Base-by-base conservation (phyloP, 1,139 yeast genomes). In the Pneumocystis jirovecii region DNA sequence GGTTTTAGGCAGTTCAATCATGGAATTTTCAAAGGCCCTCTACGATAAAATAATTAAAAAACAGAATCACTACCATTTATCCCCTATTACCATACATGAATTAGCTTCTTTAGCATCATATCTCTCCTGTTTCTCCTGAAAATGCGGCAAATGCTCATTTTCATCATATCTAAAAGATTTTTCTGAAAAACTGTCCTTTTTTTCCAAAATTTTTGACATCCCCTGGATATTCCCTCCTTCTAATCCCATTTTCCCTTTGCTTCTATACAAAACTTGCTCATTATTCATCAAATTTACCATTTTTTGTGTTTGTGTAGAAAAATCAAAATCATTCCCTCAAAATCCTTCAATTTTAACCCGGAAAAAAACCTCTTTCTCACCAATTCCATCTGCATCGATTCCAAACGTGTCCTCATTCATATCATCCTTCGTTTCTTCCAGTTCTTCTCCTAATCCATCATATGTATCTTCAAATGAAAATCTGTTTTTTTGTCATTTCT, bases 351-450 rank as follows among this genome's bases (percentile, higher is more conserved):
- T 50, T 44, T 21, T 7, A 0, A 7, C 56, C 2, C 1, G 19
- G 19, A 42, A 35, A 37, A 37, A 64, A 25, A 25, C 12, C 6
- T 25, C 8, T 31, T 8, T n/a, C 59, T 19, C 25, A 44, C 70
- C 72, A 63, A 86, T 76, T 79, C 77, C 42, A 21, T 75, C 81
- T 8, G 81, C 77, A 65, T 76, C 79, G 63, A 78, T 80, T 62
- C 97, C 97, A 77, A 91, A 91, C 0, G 97, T 91, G 73, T 89
- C 96, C 68, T 85, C 87, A 73, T 91, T 91, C 72, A 89, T 79
- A 65, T 85, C 90, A 74, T 90, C 97, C 67, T 86, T 90, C 45
- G 83, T 85, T 69, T 87, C 95, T 61, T 81, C 81, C 63, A 83
- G 80, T 68, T 80, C 80, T 40, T 83, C 88, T 1, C 90, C 93